phyloP scores from a whole-genome alignment of 768 basidiomycete genomes.

The Pisolithus tinctorius region DNA sequence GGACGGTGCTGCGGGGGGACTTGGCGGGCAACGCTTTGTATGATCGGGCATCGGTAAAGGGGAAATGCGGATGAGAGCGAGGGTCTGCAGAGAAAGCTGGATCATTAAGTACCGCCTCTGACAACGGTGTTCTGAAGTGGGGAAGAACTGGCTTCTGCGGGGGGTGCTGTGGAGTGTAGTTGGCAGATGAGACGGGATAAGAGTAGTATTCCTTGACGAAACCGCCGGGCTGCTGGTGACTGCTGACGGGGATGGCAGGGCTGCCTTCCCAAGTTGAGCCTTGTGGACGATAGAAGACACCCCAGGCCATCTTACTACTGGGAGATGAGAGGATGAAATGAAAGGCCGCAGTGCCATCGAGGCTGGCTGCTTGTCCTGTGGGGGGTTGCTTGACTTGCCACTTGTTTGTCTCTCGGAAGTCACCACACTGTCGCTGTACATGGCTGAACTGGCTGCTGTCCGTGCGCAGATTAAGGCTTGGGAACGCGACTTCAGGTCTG shows the following conservation, averaged over 20 bases:
- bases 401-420: background rate
- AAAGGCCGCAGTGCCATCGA: too few relatives aligned
- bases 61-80: constrained; percentile 38
- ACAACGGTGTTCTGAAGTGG: constrained; percentile 12
- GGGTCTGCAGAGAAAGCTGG: constrained; percentile 59
- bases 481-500: constrained; percentile 61
- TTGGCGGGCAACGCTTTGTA: constrained; percentile 22
- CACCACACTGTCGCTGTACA: constrained; percentile 1
- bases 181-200: background rate
- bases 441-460: constrained; percentile 28
- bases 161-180: background rate
- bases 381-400: background rate
- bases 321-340: background rate
- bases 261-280: background rate
- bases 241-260: background rate
- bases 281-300: constrained; percentile 8
- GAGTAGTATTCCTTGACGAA: constrained; percentile 5
- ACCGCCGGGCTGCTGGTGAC: background rate
- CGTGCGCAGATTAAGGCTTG: constrained; percentile 71
- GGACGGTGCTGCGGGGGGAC: constrained; percentile 20
- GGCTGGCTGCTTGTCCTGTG: too few relatives aligned
- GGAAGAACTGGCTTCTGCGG: background rate
- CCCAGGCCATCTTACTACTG: constrained; percentile 10
- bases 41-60: constrained; percentile 12
- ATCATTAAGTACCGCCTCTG: constrained; percentile 35